A percentile compares a stretch with the other conserved stretches of the same genome.
phyloP scores from a whole-genome alignment of 164 flowering plant species.

The Piper longum region DNA sequence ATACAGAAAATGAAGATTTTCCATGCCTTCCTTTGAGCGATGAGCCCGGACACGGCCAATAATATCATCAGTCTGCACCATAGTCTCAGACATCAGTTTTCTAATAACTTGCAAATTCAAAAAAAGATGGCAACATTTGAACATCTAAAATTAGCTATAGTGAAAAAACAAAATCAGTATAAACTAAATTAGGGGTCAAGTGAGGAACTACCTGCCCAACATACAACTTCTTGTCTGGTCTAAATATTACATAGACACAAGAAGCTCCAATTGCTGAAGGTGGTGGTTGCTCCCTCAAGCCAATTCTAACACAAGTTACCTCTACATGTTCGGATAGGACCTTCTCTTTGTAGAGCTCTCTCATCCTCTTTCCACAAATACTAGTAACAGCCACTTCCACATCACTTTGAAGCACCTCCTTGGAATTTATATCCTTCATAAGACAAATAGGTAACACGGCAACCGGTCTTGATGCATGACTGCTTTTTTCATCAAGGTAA shows the following conservation, averaged over 20 bases:
- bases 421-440: slow-evolving; percentile 7
- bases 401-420: slow-evolving; percentile 23
- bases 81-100: not conserved
- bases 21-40: slow-evolving; percentile 67
- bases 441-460: slow-evolving; percentile 1
- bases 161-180: not conserved
- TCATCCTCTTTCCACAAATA: slow-evolving; percentile 46
- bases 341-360: slow-evolving; percentile 33
- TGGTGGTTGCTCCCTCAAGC: slow-evolving; percentile 73
- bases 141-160: not conserved
- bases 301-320: slow-evolving; percentile 39
- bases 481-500: slow-evolving; percentile 11
- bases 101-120: not conserved
- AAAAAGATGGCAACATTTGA: not conserved
- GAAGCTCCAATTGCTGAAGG: slow-evolving; percentile 86
- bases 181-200: not conserved
- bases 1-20: slow-evolving; percentile 49
- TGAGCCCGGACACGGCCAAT: slow-evolving; percentile 70
- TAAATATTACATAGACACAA: slow-evolving; percentile 62
- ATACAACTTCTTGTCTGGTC: slow-evolving; percentile 68
- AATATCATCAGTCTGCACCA: slow-evolving; percentile 77
- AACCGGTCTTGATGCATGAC: slow-evolving; percentile 6
- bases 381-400: slow-evolving; percentile 33
- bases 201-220: slow-evolving; percentile 44
- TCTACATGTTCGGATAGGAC: slow-evolving; percentile 20